phyloP scores from a whole-genome alignment of 768 basidiomycete genomes.

The Leccinum barrowsii region DNA sequence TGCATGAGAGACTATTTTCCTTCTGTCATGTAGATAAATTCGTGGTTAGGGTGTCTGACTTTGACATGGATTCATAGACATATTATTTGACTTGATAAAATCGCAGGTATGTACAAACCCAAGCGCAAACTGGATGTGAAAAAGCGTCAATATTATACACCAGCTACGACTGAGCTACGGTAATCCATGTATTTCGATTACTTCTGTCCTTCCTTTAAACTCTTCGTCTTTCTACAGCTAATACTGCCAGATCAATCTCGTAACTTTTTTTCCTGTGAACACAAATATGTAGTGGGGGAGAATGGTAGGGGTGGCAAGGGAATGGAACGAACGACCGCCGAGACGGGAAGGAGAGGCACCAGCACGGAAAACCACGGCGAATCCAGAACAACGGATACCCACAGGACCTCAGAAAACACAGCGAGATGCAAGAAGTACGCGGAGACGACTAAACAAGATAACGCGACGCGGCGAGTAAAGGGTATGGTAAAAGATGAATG shows the following conservation, averaged over 20 bases:
- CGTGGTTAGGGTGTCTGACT: not conserved
- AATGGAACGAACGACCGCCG: slow-evolving; percentile 10
- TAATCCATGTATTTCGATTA: slow-evolving; percentile 29
- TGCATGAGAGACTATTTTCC: not conserved
- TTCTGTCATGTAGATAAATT: not conserved
- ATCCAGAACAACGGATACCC: slow-evolving; percentile 20
- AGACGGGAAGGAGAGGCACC: slow-evolving; percentile 5
- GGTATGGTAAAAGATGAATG: slow-evolving; percentile 28
- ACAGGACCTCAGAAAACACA: slow-evolving; percentile 21
- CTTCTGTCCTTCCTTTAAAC: slow-evolving; percentile 30
- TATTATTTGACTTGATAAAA: not conserved
- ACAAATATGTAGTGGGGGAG: slow-evolving; percentile 18
- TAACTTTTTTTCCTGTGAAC: slow-evolving; percentile 21
- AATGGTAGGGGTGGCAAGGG: not conserved
- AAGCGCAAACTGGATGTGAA: not conserved
- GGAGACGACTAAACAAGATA: slow-evolving; percentile 28
- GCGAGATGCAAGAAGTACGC: slow-evolving; percentile 21
- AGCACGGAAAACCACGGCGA: slow-evolving; percentile 13
- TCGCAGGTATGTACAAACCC: not conserved
- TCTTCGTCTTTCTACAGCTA: slow-evolving; percentile 25
- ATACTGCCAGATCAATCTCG: slow-evolving; percentile 27
- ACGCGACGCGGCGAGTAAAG: slow-evolving; percentile 27
- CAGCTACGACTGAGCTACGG: slow-evolving; percentile 20
- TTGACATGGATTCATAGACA: not conserved
- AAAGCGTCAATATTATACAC: slow-evolving; percentile 30